Conservation (phyloP, 805 yeast species). For the Wilhelminamyces savonicus region DNA sequence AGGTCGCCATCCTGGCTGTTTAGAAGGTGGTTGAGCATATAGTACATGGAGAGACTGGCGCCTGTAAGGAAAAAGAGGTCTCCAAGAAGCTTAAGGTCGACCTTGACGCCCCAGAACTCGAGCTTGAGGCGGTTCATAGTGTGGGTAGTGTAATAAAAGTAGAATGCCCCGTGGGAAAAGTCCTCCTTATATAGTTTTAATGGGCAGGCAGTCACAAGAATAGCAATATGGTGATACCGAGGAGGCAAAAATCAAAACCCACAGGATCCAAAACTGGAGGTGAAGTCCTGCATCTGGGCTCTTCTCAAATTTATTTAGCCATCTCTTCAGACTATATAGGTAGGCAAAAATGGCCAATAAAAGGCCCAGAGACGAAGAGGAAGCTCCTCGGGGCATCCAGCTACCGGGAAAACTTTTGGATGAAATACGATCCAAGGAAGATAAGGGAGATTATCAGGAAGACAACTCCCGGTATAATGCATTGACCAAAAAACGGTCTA, state of each 20-base stretch:
- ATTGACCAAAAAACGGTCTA: conserved; percentile 15
- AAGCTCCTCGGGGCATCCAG: too few relatives aligned
- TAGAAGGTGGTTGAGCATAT: conserved; percentile 41
- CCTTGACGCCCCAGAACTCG: conserved; percentile 31
- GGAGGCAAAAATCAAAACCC: too few relatives aligned
- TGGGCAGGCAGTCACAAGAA: too few relatives aligned
- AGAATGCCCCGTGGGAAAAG: background rate
- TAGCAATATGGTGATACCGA: too few relatives aligned
- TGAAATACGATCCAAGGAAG: conserved; percentile 38
- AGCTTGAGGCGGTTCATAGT: conserved; percentile 27
- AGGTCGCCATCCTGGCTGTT: conserved; percentile 27
- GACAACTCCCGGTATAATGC: conserved; percentile 16
- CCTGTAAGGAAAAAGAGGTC: conserved; percentile 40
- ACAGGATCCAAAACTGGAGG: too few relatives aligned
- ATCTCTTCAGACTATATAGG: too few relatives aligned
- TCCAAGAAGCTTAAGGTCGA: conserved; percentile 36
- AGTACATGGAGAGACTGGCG: conserved; percentile 67
- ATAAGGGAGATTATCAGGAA: conserved; percentile 38
- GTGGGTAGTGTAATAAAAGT: background rate
- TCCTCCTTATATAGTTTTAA: background rate
- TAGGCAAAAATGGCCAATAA: too few relatives aligned
- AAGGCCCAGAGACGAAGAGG: too few relatives aligned
- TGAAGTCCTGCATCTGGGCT: too few relatives aligned
- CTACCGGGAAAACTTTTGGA: conserved; percentile 52
- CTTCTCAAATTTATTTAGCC: too few relatives aligned